Evolutionary conservation across 2,329 filamentous ascomycete genomes (phyloP), one percentile per base, ranked within the genome.

Genomic region (Cyphellophora attinorum): DNA sequence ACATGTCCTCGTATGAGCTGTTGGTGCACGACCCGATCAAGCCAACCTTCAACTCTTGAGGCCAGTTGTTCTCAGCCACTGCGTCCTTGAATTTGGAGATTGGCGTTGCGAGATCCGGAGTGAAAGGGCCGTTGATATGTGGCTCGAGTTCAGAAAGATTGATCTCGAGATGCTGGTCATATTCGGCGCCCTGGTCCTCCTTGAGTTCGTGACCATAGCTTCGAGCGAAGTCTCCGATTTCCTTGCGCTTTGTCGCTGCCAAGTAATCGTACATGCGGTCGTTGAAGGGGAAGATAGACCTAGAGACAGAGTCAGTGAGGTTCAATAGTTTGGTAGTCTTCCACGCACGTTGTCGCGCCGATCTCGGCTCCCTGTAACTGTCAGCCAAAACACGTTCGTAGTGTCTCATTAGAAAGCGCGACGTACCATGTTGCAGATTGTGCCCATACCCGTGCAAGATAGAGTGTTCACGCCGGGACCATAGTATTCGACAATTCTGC

Each of bases 21-120:
- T 98, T 98, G 53, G 91, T 98, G 83, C 91, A 98, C 54, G 88
- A 95, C 51, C 91, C 91, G 55, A 98, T 96, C 39, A 98, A 71
- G 57, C 89, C 89, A 49, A 93, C 91, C 71, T 94, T 95, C 55
- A 98, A 74, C 59, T 94, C 86, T 64, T 91, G 80, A 13, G 91
- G 91, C 91, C 91, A 98, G 62, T 80, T 77, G 70, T 98, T 94
- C 55, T 80, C 78, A 71, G 93, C 86, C 55, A 89, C 89, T 49
- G 85, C 85, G 56, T 93, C 81, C 65, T 83, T 85, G 70, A 96
- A 94, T 71, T 95, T 91, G 67, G 85, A 94, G 61, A 98, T 93
- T 33, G 91, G 91, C 5, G 91, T 96, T 37, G 86, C 88, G 66
- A 98, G 73, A 76, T 98, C 91, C 42, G 91, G 91, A 17, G 91